Evolutionary conservation across 345 rosid genomes (phyloP).

Genomic region (Excoecaria cochinchinensis): DNA sequence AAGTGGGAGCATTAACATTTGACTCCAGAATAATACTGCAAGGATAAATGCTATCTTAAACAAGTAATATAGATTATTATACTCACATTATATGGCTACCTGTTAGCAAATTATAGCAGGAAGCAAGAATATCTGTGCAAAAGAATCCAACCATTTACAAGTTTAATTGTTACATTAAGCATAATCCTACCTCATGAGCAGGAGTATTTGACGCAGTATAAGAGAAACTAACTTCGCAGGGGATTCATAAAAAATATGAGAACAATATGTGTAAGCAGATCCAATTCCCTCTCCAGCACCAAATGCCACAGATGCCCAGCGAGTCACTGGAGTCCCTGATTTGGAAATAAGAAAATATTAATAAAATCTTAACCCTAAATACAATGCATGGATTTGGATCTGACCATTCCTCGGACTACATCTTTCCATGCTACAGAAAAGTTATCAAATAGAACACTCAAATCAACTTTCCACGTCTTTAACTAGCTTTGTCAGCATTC

Average conservation of each 20-base stretch:
- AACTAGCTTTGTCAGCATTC: background rate
- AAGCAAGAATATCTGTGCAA: background rate
- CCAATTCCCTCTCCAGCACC: conserved; percentile 96
- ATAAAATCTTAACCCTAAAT: background rate
- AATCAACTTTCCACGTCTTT: background rate
- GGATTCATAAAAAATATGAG: conserved; percentile 55
- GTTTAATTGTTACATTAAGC: background rate
- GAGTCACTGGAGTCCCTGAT: conserved; percentile 77
- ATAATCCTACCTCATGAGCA: conserved; percentile 49
- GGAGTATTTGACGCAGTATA: conserved; percentile 38
- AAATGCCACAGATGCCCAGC: conserved; percentile 88
- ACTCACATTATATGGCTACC: no score
- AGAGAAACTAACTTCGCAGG: conserved; percentile 46
- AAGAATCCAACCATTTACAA: background rate
- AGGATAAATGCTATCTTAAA: no score
- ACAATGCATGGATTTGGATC: background rate
- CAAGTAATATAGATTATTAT: no score
- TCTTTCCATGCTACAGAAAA: background rate
- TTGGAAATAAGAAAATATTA: background rate
- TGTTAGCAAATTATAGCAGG: no score
- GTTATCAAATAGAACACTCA: background rate
- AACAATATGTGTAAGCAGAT: conserved; percentile 78
- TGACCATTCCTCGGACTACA: background rate
- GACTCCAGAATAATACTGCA: no score
- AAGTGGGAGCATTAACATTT: no score